These are phyloP conservation scores for Claviceps cyperi DNA, from an alignment of 2,329 filamentous ascomycete species.

Conservation along the genomic window DNA sequence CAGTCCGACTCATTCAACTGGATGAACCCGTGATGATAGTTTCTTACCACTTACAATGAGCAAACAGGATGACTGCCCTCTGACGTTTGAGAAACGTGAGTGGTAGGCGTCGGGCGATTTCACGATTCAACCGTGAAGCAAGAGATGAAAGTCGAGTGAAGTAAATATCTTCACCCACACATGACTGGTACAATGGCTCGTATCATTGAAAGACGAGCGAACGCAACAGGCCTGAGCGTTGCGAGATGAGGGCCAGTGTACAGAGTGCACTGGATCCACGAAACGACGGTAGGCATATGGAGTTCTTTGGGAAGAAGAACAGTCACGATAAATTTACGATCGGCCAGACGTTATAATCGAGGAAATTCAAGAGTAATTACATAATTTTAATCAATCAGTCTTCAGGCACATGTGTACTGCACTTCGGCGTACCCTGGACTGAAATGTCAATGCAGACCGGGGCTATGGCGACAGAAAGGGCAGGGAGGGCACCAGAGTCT, in stretches of 20 bases:
- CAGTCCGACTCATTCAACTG: conserved; percentile 20
- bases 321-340: conserved; percentile 1
- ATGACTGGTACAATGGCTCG: neutral
- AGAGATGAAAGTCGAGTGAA: neutral
- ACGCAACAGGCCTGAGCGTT: neutral
- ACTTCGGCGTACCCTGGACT: too few species aligned
- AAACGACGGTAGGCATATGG: conserved; percentile 3
- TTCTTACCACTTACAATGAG: neutral
- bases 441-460: too few species aligned
- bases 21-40: neutral
- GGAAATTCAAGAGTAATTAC: neutral
- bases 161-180: neutral
- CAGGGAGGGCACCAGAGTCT: too few species aligned
- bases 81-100: conserved; percentile 50
- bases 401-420: conserved; percentile 1
- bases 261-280: neutral
- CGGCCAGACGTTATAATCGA: neutral
- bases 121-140: neutral
- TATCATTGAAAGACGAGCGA: neutral
- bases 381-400: conserved; percentile 4
- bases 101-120: conserved; percentile 24
- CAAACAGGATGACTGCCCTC: conserved; percentile 63
- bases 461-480: too few species aligned
- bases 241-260: neutral
- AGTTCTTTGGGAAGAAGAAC: conserved; percentile 1